phyloP scores from a whole-genome alignment of 805 yeast genomes.

The Clavispora fructus region DNA sequence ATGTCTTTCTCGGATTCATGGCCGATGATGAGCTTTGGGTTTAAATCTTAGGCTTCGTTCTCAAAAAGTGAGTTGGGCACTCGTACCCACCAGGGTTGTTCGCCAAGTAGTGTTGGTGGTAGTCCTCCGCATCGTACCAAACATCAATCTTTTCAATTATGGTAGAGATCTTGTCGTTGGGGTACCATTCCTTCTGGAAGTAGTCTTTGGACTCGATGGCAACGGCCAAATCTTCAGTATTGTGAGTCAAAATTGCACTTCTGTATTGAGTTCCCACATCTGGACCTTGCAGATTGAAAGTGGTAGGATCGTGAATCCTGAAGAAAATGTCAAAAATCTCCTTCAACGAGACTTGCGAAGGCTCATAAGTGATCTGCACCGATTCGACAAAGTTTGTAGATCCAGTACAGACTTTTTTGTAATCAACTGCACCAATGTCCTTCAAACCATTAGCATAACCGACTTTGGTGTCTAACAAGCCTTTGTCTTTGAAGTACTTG shows the following conservation, averaged over 20 bases:
- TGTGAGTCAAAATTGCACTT: conserved; percentile 69
- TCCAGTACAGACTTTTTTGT: conserved; percentile 71
- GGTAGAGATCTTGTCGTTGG: conserved; percentile 64
- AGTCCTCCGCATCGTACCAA: conserved; percentile 94
- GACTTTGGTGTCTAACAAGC: conserved; percentile 71
- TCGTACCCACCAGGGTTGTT: conserved; percentile 84
- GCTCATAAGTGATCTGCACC: conserved; percentile 78
- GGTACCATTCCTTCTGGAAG: conserved; percentile 72
- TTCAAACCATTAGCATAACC: conserved; percentile 89
- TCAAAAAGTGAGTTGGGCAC: conserved; percentile 82
- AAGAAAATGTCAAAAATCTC: conserved; percentile 80
- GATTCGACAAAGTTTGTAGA: conserved; percentile 78
- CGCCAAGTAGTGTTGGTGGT: conserved; percentile 78
- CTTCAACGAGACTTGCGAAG: conserved; percentile 49
- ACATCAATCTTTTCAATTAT: conserved; percentile 57
- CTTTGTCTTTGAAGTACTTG: conserved; percentile 60
- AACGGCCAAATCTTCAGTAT: conserved; percentile 41
- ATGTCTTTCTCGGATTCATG: no score
- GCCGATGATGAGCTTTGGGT: background rate
- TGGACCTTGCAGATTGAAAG: conserved; percentile 76
- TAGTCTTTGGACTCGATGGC: conserved; percentile 45
- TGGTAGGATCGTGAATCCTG: conserved; percentile 92
- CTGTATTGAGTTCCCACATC: conserved; percentile 89
- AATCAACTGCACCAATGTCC: conserved; percentile 34
- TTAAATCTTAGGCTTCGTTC: conserved; percentile 51